Percentiles rank a stretch among this genome's conserved stretches.
phyloP scores from a whole-genome alignment of 148 eudicot genomes.

The Simmondsia chinensis region DNA sequence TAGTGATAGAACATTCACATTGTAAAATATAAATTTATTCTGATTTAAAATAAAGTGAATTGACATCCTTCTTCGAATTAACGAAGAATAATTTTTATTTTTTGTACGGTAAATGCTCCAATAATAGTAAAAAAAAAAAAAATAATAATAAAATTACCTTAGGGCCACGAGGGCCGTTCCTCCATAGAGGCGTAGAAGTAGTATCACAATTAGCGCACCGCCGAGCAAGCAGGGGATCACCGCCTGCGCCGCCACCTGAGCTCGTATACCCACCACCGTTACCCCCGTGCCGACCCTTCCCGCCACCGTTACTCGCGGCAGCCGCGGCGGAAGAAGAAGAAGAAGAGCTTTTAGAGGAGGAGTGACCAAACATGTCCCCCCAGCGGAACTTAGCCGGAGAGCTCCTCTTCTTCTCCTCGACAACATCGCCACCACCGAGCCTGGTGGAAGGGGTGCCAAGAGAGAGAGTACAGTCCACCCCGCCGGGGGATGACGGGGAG shows the following conservation, averaged over 20 bases:
- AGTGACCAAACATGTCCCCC: too few species aligned
- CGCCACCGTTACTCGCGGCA: too few species aligned
- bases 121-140: too few species aligned
- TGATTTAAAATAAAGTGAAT: too few species aligned
- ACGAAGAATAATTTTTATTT: too few species aligned
- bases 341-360: constrained; percentile 9
- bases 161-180: constrained; percentile 96
- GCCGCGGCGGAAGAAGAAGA: constrained; percentile 8
- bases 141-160: constrained; percentile 45
- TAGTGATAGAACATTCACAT: too few species aligned
- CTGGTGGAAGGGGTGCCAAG: constrained; percentile 88
- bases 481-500: constrained; percentile 23
- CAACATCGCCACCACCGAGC: constrained; percentile 1
- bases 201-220: constrained; percentile 97
- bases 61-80: too few species aligned
- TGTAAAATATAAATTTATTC: too few species aligned
- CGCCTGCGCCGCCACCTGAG: constrained; percentile 2
- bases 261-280: too few species aligned
- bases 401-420: constrained; percentile 2
- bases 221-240: constrained; percentile 58
- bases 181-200: constrained; percentile 96
- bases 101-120: too few species aligned
- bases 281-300: too few species aligned
- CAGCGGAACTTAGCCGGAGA: too few species aligned
- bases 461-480: constrained; percentile 96